Evolutionary conservation across 352 stramenopile species (phyloP).

Genomic region (Pythium phragmitis): DNA sequence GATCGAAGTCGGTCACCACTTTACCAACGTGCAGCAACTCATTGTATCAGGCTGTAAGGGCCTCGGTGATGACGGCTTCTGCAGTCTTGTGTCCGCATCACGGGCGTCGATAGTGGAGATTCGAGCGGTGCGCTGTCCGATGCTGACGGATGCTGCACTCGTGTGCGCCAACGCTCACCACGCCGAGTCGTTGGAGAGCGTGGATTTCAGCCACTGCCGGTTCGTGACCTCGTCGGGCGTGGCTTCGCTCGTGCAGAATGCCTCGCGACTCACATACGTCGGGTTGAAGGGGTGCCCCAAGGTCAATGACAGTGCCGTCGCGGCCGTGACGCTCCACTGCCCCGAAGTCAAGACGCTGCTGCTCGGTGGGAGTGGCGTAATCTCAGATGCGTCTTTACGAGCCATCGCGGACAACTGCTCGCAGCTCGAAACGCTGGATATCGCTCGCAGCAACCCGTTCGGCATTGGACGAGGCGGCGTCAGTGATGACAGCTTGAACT

Average conservation of each 20-base stretch:
- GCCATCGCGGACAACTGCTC: slow-evolving; percentile 43
- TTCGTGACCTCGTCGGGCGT: slow-evolving; percentile 44
- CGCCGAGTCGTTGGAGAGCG: slow-evolving; percentile 33
- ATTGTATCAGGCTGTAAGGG: slow-evolving; percentile 56
- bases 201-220: slow-evolving; percentile 67
- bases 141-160: slow-evolving; percentile 46
- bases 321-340: slow-evolving; percentile 37
- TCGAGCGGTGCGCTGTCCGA: slow-evolving; percentile 48
- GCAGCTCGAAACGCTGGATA: slow-evolving; percentile 43
- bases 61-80: slow-evolving; percentile 45
- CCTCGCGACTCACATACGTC: slow-evolving; percentile 34
- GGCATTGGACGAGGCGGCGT: slow-evolving; percentile 50
- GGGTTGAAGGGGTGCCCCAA: slow-evolving; percentile 59
- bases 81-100: slow-evolving; percentile 38
- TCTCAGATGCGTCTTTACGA: slow-evolving; percentile 43
- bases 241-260: slow-evolving; percentile 30
- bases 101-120: slow-evolving; percentile 39
- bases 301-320: slow-evolving; percentile 42
- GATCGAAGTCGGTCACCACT: slow-evolving; percentile 32
- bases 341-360: slow-evolving; percentile 35
- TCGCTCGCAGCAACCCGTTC: slow-evolving; percentile 68
- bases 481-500: slow-evolving; percentile 41
- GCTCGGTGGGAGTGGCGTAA: slow-evolving; percentile 45
- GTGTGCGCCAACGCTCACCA: slow-evolving; percentile 29
- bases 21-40: slow-evolving; percentile 40